These are phyloP conservation scores for Colletotrichum sp. DNA, from an alignment of 2,329 filamentous ascomycete species.

Conservation along the genomic window DNA sequence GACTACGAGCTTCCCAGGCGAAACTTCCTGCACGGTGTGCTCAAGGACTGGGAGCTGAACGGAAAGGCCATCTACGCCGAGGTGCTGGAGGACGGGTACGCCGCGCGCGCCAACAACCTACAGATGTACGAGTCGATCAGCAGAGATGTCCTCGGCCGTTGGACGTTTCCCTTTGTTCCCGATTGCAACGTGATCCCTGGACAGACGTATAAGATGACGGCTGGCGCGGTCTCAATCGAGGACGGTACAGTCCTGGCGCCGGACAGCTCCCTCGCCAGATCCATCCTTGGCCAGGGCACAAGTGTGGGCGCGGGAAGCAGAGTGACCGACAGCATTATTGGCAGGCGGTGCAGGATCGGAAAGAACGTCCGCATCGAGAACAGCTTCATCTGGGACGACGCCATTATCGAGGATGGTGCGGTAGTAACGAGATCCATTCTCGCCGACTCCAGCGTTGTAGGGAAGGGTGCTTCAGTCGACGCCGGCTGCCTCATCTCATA, in stretches of 20 bases:
- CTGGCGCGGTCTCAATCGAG: constrained; percentile 78
- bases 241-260: constrained; percentile 76
- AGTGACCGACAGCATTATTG: constrained; percentile 80
- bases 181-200: constrained; percentile 84
- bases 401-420: constrained; percentile 76
- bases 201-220: constrained; percentile 76
- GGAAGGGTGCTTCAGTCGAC: constrained; percentile 71
- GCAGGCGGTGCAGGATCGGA: constrained; percentile 85
- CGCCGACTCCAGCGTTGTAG: constrained; percentile 74
- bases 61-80: constrained; percentile 96
- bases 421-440: constrained; percentile 76
- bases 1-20: constrained; percentile 91
- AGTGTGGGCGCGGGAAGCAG: constrained; percentile 74
- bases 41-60: constrained; percentile 97
- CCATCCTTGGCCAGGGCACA: constrained; percentile 79
- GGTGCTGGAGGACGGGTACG: constrained; percentile 82
- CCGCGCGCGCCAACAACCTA: constrained; percentile 83
- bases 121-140: constrained; percentile 90
- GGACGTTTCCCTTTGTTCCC: constrained; percentile 88
- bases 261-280: constrained; percentile 72
- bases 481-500: constrained; percentile 81
- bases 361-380: constrained; percentile 80
- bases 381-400: constrained; percentile 89
- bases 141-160: constrained; percentile 83
- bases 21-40: constrained; percentile 88